Evolutionary conservation across 176 grass and related monocot genomes (phyloP).

Genomic region (Bromus sterilis): DNA sequence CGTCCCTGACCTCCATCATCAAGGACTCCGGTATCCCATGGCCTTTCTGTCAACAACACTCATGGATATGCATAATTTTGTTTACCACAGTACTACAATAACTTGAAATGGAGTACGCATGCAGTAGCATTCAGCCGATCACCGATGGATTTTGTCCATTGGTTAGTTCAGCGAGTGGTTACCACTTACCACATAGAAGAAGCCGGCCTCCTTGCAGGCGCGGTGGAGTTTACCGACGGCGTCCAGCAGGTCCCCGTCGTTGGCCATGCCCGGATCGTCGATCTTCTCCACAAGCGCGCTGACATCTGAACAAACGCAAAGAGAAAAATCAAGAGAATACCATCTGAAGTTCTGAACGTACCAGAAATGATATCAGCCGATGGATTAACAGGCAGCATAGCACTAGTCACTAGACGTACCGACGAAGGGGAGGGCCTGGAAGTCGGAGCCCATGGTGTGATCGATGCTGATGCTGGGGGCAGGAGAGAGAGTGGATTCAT

Average conservation of each 20-base stretch:
- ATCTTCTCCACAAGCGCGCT: constrained; percentile 59
- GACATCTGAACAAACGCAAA: constrained; percentile 38
- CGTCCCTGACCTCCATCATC: constrained; percentile 55
- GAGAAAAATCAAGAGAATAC: too few relatives aligned
- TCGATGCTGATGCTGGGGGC: too few relatives aligned
- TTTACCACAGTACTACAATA: too few relatives aligned
- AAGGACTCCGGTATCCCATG: constrained; percentile 66
- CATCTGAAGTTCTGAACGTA: too few relatives aligned
- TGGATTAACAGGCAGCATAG: not conserved
- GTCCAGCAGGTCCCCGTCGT: constrained; percentile 47
- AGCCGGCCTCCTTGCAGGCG: constrained; percentile 72
- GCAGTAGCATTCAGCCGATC: too few relatives aligned
- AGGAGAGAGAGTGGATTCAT: too few relatives aligned
- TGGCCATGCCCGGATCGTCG: constrained; percentile 51
- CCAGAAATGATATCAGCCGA: too few relatives aligned
- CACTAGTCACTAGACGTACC: too few relatives aligned
- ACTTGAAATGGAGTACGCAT: too few relatives aligned
- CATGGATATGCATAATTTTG: too few relatives aligned
- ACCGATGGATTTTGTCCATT: too few relatives aligned
- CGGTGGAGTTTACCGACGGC: constrained; percentile 50
- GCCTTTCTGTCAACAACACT: constrained; percentile 54
- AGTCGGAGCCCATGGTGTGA: constrained; percentile 51
- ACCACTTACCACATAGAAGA: constrained; percentile 96
- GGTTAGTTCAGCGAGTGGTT: not conserved
- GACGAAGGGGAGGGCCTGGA: constrained; percentile 63